Evolutionary conservation across 176 grass and related monocot genomes (phyloP).

Genomic region (Oryza glaberrima): DNA sequence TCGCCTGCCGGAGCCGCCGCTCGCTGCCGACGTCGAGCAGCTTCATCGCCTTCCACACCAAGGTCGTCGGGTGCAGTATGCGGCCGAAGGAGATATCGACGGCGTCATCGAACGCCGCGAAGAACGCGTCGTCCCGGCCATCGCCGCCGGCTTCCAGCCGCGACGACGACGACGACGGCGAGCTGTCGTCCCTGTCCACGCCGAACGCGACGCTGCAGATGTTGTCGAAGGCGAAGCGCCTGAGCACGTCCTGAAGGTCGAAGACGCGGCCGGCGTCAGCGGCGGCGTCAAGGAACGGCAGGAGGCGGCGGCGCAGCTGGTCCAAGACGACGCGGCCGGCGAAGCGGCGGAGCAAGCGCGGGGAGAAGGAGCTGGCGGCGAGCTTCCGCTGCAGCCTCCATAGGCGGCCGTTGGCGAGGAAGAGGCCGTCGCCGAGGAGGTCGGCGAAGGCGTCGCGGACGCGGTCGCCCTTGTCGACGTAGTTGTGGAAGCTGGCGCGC

Average conservation of each 20-base stretch:
- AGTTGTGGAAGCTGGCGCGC: constrained; percentile 50
- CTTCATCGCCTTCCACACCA: constrained; percentile 30
- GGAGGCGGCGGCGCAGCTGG: constrained; percentile 26
- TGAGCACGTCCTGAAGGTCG: constrained; percentile 53
- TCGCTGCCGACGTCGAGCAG: constrained; percentile 44
- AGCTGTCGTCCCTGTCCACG: constrained; percentile 8
- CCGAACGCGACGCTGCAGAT: constrained; percentile 53
- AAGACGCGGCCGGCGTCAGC: background rate
- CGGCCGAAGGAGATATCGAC: constrained; percentile 41
- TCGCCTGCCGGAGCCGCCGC: constrained; percentile 37
- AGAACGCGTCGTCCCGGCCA: constrained; percentile 18
- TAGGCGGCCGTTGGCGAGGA: constrained; percentile 41
- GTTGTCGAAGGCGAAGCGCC: constrained; percentile 51
- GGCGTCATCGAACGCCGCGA: constrained; percentile 41
- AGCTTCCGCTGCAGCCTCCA: constrained; percentile 75
- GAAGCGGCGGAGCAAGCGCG: constrained; percentile 42
- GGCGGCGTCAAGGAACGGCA: constrained; percentile 29
- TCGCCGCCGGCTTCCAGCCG: background rate
- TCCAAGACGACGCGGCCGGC: constrained; percentile 19
- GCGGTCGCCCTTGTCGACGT: constrained; percentile 58
- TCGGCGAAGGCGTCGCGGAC: constrained; percentile 9
- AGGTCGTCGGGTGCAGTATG: constrained; percentile 29
- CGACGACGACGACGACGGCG: background rate
- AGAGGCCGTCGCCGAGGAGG: constrained; percentile 43
- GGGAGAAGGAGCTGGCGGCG: constrained; percentile 57